phyloP scores from a whole-genome alignment of 345 rosid species.

The Arabidopsis arenosa region DNA sequence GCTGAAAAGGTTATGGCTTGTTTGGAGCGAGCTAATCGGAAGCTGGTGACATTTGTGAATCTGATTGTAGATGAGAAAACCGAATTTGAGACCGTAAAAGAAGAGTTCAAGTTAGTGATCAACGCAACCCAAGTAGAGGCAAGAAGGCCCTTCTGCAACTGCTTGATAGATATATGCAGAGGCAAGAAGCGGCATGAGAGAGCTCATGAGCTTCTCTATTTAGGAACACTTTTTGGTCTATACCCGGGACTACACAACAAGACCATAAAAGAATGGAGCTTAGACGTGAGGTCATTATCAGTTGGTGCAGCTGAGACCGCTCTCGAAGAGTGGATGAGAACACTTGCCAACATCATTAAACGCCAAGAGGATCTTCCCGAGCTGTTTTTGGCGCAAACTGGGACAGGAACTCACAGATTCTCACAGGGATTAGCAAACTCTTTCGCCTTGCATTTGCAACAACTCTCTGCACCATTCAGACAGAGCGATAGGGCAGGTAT shows the following conservation, averaged over 20 bases:
- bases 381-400: conserved; percentile 77
- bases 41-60: conserved; percentile 60
- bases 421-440: conserved; percentile 78
- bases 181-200: conserved; percentile 57
- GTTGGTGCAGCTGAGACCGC: conserved; percentile 91
- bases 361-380: conserved; percentile 74
- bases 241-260: conserved; percentile 82
- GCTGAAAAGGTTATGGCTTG: conserved; percentile 67
- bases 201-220: conserved; percentile 86
- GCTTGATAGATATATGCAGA: conserved; percentile 85
- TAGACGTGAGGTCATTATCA: conserved; percentile 85
- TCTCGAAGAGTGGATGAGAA: conserved; percentile 87
- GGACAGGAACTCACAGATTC: conserved; percentile 82
- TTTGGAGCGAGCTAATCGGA: conserved; percentile 67
- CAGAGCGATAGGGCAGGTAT: conserved; percentile 66
- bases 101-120: conserved; percentile 66
- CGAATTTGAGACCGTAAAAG: conserved; percentile 57
- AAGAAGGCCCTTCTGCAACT: conserved; percentile 88
- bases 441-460: conserved; percentile 69
- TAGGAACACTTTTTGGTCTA: conserved; percentile 77
- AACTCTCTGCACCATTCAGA: conserved; percentile 75
- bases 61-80: conserved; percentile 54
- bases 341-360: conserved; percentile 60
- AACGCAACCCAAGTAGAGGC: conserved; percentile 64
- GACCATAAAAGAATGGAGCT: conserved; percentile 73